Evolutionary conservation across 345 rosid species (phyloP).

Genomic region (Dipteronia dyeriana): DNA sequence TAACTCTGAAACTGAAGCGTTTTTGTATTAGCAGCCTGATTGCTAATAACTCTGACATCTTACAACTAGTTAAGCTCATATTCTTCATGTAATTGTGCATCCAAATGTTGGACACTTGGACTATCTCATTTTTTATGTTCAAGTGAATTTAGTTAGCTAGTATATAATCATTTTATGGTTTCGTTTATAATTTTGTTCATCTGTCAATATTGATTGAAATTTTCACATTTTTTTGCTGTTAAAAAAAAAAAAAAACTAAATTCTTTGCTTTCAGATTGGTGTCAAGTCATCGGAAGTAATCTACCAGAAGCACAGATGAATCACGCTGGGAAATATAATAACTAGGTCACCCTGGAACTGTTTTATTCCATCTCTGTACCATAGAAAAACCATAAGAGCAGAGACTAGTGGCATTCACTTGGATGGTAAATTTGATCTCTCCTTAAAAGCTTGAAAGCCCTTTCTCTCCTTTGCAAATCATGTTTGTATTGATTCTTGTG

Average conservation of each 20-base stretch:
- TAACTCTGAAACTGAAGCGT: not conserved
- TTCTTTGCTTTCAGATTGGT: not conserved
- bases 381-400: not conserved
- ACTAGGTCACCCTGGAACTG: not conserved
- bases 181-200: too few species aligned
- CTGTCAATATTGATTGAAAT: not conserved
- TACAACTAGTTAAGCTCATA: not conserved
- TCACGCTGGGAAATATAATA: not conserved
- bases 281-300: not conserved
- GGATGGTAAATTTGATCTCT: too few species aligned
- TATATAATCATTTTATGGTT: not conserved
- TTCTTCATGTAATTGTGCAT: not conserved
- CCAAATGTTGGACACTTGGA: not conserved
- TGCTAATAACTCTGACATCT: not conserved
- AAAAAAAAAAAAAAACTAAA: too few species aligned
- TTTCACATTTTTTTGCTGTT: too few species aligned
- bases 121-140: not conserved
- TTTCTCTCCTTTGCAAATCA: not conserved
- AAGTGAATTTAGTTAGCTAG: not conserved
- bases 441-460: not conserved
- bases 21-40: not conserved
- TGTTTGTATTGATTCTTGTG: not conserved
- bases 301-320: not conserved
- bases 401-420: not conserved
- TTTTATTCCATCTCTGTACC: not conserved